Conservation (phyloP, 352 stramenopile species). For the Phytophthora ramorum region DNA sequence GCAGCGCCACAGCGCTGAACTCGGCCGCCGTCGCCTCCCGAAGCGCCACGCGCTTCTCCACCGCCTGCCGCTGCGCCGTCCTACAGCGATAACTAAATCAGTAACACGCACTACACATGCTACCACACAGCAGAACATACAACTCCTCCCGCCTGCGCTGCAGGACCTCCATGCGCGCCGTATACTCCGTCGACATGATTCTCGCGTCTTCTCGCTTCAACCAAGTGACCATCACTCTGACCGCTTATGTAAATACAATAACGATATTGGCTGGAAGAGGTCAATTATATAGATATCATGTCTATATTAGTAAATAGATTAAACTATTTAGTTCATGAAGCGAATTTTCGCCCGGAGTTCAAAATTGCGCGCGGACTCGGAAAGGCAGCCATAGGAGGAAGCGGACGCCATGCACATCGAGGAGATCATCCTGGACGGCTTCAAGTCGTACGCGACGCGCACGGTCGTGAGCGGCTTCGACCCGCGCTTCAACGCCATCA, state of each 20-base stretch:
- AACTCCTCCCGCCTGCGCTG: constrained; percentile 62
- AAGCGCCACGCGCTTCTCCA: constrained; percentile 79
- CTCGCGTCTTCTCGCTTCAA: constrained; percentile 19
- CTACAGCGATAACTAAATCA: constrained; percentile 29
- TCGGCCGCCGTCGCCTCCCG: constrained; percentile 79
- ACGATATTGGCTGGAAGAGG: background rate
- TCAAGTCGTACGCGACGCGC: constrained; percentile 99
- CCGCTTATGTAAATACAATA: background rate
- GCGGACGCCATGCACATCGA: constrained; percentile 95
- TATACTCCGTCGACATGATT: constrained; percentile 66
- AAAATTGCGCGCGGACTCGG: constrained; percentile 13
- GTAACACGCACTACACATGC: background rate
- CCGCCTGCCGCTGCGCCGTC: constrained; percentile 53
- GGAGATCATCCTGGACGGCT: constrained; percentile 99
- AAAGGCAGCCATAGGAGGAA: too few relatives aligned
- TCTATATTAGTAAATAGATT: too few relatives aligned
- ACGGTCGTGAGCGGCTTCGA: constrained; percentile 99
- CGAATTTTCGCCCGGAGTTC: background rate
- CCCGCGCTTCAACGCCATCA: constrained; percentile 99
- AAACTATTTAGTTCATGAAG: too few relatives aligned
- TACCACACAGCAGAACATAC: constrained; percentile 31
- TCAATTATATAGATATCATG: too few relatives aligned
- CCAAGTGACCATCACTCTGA: constrained; percentile 17
- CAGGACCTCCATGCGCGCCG: constrained; percentile 66
- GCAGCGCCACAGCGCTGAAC: constrained; percentile 71